Evolutionary conservation across 2,329 filamentous ascomycete genomes (phyloP), one percentile per base, ranked within the genome.

Genomic region (Graphilbum ipis-grandicollis): DNA sequence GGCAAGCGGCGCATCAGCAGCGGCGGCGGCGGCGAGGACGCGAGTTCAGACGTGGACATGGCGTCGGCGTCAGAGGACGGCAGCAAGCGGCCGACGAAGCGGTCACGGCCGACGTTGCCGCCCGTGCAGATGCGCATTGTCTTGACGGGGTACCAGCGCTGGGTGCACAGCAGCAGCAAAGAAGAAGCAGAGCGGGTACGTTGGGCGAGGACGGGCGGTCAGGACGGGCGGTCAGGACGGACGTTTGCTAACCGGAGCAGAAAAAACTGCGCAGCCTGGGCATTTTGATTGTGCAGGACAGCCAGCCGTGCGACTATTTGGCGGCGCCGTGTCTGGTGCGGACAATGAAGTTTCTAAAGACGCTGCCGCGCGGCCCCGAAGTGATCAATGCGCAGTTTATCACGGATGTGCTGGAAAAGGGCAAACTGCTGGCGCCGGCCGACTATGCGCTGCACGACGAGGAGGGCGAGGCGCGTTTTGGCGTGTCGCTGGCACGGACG

Each of bases 321-420:
- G 85, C 84, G 25, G 88, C 88, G 4, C 90, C 88, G 1, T 71
- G 75, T 31, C 74, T 96, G 42, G 72, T 94, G 25, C 79, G 90
- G 28, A 98, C 90, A 0, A 75, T 83, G 52, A 98, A 98, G 52
- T 98, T 98, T 52, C 75, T 96, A 35, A 79, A 78, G 42, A 84
- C 85, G 12, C 61, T 98, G 21, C 85, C 90, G 15, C 75, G 74
- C 41, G 85, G 81, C 1, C 83, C 85, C 1, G 67, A 71, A 2
- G 71, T 96, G 31, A 68, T 96, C 37, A 75, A 75, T 33, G 79
- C 78, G 1, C 66, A 71, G 9, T 98, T 84, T 54, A 71, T 98
- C 39, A 80, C 88, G 39, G 65, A 71, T 19, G 83, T 79, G 33
- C 63, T 96, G 10, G 72, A 80, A 33, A 63, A 72, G 23, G 72